These are phyloP conservation scores for Arthromyces matolae DNA, from an alignment of 768 basidiomycete species.

Conservation along the genomic window DNA sequence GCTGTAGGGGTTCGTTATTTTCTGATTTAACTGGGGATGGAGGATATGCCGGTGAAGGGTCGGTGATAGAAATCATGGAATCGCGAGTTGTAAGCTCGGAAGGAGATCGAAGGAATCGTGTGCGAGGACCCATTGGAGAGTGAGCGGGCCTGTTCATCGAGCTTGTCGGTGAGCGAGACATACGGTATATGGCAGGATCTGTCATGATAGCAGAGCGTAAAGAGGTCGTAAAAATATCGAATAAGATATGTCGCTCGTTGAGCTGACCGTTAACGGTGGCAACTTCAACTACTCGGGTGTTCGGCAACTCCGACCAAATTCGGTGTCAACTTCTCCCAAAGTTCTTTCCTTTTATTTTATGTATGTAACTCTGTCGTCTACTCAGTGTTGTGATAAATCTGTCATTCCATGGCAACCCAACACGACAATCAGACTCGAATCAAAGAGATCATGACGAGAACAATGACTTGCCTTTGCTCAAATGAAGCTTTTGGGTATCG, in stretches of 20 bases:
- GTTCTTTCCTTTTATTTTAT: too few species aligned
- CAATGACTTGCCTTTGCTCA: too few species aligned
- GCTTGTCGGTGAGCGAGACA: constrained; percentile 13
- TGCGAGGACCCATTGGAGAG: constrained; percentile 22
- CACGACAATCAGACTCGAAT: too few species aligned
- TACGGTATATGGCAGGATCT: constrained; percentile 23
- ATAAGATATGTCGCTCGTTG: not conserved
- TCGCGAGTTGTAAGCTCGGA: constrained; percentile 12
- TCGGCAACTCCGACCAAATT: too few species aligned
- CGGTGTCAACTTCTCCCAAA: too few species aligned
- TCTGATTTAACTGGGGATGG: constrained; percentile 13
- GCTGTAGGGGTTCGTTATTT: constrained; percentile 8
- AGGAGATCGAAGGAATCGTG: constrained; percentile 10
- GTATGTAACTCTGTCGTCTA: too few species aligned
- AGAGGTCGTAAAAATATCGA: not conserved
- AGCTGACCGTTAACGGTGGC: constrained; percentile 12
- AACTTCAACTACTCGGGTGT: too few species aligned
- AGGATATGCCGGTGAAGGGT: constrained; percentile 15
- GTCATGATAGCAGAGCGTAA: constrained; percentile 20
- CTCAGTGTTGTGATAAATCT: too few species aligned
- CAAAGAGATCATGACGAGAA: too few species aligned
- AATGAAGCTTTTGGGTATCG: too few species aligned
- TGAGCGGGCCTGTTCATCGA: constrained; percentile 15
- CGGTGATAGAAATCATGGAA: constrained; percentile 13
- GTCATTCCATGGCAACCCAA: too few species aligned